Base-by-base conservation (phyloP, 2,329 filamentous ascomycete species). In the Xylaria sp. region DNA sequence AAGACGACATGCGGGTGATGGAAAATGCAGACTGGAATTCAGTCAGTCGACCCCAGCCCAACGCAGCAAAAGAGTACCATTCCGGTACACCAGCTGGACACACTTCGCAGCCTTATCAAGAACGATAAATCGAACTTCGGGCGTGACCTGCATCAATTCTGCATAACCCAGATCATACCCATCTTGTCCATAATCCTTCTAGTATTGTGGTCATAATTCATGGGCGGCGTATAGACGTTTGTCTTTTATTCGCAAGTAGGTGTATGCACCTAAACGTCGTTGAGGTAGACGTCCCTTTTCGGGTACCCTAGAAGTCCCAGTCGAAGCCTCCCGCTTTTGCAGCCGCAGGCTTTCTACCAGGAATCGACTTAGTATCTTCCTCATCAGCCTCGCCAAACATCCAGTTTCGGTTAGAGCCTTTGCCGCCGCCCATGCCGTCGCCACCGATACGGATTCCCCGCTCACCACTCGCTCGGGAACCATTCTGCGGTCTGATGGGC, bases 341-440 rank as follows among this genome's bases (percentile, higher is more conserved):
- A 41, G 61, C 38, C 20, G 54, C 52, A 19, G 53, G 71, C 66
- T 74, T 75, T 65, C 75, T 75, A 39, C 74, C 73, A 4, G 72
- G 69, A 7, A 71, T 69, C 8, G 70, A 60, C 46, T 71, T 68
- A 39, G 68, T 64, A 48, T 77, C 72, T 38, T 59, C 52, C 11
- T 26, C 55, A 53, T 77, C 73, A 20, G 78, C 78, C 24, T 78
- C 79, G 17, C 80, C 80, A 57, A 84, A 82, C 6, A 84, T 75
- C 84, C 85, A 89, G 64, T 77, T 71, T 50, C 81, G 75, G 45
- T 79, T 74, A 39, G 77, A 76, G 41, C 79, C 81, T 68, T 78
- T 83, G 57, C 76, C 76, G 39, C 82, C 82, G 41, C 86, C 86
- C 86, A 89, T 89, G 48, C 87, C 87, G 63, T 88, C 82, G 37